Evolutionary conservation across 2,329 filamentous ascomycete species (phyloP).

Genomic region (Didymellaceae sp.): DNA sequence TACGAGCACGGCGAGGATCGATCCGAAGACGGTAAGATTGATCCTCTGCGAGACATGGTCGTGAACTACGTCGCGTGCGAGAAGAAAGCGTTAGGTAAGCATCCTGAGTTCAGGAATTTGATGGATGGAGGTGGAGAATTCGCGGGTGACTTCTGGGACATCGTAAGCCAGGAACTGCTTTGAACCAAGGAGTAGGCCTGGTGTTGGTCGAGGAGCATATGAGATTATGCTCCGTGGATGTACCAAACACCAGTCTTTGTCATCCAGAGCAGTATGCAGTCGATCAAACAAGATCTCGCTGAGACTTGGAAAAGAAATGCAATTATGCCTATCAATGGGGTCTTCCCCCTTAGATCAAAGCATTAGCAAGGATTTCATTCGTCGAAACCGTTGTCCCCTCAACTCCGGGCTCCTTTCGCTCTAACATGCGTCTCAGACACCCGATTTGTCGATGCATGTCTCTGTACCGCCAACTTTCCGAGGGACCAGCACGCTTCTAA

Average conservation of each 20-base stretch:
- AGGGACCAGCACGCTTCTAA: constrained; percentile 50
- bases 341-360: too few relatives aligned
- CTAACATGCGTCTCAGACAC: too few relatives aligned
- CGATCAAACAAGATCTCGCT: too few relatives aligned
- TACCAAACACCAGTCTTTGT: too few relatives aligned
- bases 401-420: too few relatives aligned
- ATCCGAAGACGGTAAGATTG: constrained; percentile 16
- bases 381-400: too few relatives aligned
- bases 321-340: too few relatives aligned
- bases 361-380: too few relatives aligned
- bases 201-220: too few relatives aligned
- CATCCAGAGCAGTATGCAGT: too few relatives aligned
- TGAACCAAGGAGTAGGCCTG: background rate
- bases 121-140: constrained; percentile 38
- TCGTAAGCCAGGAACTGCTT: background rate
- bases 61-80: constrained; percentile 33
- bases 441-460: background rate
- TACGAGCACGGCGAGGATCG: constrained; percentile 25
- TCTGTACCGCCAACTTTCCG: constrained; percentile 15
- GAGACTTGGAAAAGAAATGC: too few relatives aligned
- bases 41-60: constrained; percentile 32
- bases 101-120: constrained; percentile 22
- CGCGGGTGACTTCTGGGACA: constrained; percentile 29
- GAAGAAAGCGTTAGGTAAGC: constrained; percentile 24
- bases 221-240: too few relatives aligned